Evolutionary conservation across 2,329 filamentous ascomycete species (phyloP).

Genomic region (Thelonectria blattea): DNA sequence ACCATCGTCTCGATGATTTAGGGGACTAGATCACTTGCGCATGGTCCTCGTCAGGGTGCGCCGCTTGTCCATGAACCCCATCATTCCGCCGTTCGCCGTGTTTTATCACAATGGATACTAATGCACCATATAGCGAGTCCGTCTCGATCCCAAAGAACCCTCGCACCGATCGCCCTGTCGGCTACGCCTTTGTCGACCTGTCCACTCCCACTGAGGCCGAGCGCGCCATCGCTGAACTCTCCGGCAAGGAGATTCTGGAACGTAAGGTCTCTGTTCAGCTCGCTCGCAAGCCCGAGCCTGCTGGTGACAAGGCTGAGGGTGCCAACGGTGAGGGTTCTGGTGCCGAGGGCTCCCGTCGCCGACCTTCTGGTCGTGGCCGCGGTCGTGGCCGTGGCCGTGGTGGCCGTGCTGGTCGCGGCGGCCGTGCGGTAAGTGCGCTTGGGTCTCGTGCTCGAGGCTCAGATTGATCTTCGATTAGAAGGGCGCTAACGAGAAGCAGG

Average conservation of each 20-base stretch:
- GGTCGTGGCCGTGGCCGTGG: constrained; percentile 73
- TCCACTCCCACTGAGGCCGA: constrained; percentile 94
- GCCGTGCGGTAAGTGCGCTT: constrained; percentile 50
- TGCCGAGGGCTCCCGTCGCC: constrained; percentile 69
- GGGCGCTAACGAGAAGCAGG: constrained; percentile 53
- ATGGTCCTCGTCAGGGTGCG: neutral
- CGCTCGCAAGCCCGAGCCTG: constrained; percentile 92
- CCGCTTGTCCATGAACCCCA: constrained; percentile 1
- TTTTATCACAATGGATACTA: neutral
- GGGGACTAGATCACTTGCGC: neutral
- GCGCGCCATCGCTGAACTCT: constrained; percentile 93
- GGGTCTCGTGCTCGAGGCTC: neutral
- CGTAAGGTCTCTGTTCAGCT: constrained; percentile 99
- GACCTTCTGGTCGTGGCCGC: constrained; percentile 68
- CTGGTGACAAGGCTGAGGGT: constrained; percentile 76
- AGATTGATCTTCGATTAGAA: constrained; percentile 38
- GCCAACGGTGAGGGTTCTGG: constrained; percentile 77
- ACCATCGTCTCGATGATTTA: neutral
- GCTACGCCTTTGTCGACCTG: constrained; percentile 98
- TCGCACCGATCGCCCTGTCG: constrained; percentile 96
- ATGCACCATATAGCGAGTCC: constrained; percentile 74
- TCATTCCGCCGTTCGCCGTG: neutral
- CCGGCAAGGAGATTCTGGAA: constrained; percentile 96
- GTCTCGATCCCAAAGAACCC: constrained; percentile 99
- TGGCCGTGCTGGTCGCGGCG: constrained; percentile 68